Conservation (phyloP, 805 yeast genomes). For the Grigorovia transvaalensis region DNA sequence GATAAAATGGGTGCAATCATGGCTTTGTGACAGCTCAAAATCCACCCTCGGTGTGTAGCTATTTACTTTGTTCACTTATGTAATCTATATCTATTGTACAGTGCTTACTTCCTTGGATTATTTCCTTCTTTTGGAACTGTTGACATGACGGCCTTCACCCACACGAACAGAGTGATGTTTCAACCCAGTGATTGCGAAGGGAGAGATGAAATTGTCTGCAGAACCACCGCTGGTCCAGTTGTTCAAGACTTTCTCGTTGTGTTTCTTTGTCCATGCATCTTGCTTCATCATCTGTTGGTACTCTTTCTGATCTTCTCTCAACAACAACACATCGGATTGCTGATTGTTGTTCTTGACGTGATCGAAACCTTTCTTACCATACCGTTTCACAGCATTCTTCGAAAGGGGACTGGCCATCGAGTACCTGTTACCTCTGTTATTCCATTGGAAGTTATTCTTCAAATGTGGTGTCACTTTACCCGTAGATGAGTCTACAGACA, state of each 20-base stretch:
- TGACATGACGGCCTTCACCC: constrained; percentile 78
- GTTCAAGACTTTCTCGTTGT: constrained; percentile 73
- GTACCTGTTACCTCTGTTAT: constrained; percentile 72
- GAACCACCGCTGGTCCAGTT: constrained; percentile 85
- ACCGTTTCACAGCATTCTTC: constrained; percentile 55
- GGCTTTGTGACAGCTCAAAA: background rate
- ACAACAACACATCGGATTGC: constrained; percentile 24
- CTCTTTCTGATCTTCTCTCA: constrained; percentile 92
- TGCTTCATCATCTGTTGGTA: constrained; percentile 79
- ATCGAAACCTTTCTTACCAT: constrained; percentile 72
- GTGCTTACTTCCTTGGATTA: constrained; percentile 14
- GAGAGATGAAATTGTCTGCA: constrained; percentile 77
- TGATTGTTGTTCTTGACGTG: constrained; percentile 48
- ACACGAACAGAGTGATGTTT: constrained; percentile 60
- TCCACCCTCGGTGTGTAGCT: background rate
- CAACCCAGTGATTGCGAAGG: constrained; percentile 63
- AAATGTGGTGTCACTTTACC: constrained; percentile 84
- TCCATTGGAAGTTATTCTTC: constrained; percentile 90
- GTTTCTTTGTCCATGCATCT: constrained; percentile 77
- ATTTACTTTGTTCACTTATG: background rate
- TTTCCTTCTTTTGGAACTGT: constrained; percentile 40
- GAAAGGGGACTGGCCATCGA: constrained; percentile 83
- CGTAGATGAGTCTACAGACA: constrained; percentile 63
- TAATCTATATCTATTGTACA: background rate
- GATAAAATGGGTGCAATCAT: background rate